A percentile compares a stretch with the other conserved stretches of the same genome.
Evolutionary conservation across 2,329 filamentous ascomycete genomes (phyloP).

Genomic region (Trichoderma breve): DNA sequence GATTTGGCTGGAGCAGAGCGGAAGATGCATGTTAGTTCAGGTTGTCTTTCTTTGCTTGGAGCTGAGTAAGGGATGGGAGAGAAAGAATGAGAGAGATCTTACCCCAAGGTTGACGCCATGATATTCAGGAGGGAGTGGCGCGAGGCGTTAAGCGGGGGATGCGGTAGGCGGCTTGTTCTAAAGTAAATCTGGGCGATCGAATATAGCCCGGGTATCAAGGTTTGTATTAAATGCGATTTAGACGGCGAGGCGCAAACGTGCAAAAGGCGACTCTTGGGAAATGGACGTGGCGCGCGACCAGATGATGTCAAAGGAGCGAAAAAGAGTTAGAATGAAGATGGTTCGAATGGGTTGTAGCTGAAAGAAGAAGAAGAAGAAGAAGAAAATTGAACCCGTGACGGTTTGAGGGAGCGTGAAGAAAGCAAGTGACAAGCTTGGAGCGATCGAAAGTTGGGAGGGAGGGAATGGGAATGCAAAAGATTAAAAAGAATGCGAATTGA

Average conservation of each 20-base stretch:
- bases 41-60: not conserved
- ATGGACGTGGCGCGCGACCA: not conserved
- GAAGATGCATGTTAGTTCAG: not conserved
- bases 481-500: not conserved
- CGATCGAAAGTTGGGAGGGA: not conserved
- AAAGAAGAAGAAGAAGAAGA: no score
- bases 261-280: not conserved
- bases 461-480: not conserved
- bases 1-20: constrained; percentile 48
- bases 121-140: not conserved
- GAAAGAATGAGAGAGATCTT: not conserved
- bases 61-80: not conserved
- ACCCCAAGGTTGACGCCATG: constrained; percentile 16
- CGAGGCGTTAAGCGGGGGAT: not conserved
- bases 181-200: not conserved
- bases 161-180: not conserved
- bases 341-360: no score
- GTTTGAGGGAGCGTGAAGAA: not conserved
- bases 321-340: not conserved
- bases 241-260: not conserved
- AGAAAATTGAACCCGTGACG: not conserved
- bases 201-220: not conserved
- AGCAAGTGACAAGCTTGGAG: not conserved
- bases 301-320: constrained; percentile 2
- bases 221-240: not conserved